Percentiles rank a stretch among this genome's conserved stretches.
phyloP scores from a whole-genome alignment of 306 rosid species.

The Carpinus fangiana region DNA sequence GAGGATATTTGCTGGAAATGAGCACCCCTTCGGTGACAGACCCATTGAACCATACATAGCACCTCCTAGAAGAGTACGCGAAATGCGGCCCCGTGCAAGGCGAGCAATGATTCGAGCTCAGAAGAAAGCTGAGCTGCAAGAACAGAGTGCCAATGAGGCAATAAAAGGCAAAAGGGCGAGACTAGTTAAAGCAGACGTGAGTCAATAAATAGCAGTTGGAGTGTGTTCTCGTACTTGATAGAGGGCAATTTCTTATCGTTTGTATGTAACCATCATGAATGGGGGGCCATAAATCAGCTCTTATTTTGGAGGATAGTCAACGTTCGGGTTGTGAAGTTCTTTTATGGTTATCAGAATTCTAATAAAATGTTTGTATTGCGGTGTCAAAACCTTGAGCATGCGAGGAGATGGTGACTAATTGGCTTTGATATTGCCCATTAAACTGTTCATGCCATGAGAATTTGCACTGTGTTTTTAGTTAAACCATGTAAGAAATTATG shows the following conservation, averaged over 20 bases:
- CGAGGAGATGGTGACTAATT: not conserved
- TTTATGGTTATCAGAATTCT: not conserved
- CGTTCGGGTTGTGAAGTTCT: not conserved
- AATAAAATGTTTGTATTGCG: not conserved
- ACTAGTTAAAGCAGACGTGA: constrained; percentile 43
- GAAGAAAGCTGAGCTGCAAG: constrained; percentile 73
- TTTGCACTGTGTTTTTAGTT: not conserved
- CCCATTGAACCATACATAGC: constrained; percentile 74
- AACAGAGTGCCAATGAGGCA: constrained; percentile 35
- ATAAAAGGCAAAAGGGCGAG: constrained; percentile 47
- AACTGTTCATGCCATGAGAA: not conserved
- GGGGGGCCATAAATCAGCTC: not conserved
- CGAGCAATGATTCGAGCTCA: constrained; percentile 91
- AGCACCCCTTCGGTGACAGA: constrained; percentile 79
- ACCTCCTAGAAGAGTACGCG: constrained; percentile 79
- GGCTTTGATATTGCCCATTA: not conserved
- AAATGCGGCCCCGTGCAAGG: constrained; percentile 80
- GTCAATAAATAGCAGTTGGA: constrained; percentile 34
- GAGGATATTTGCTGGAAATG: constrained; percentile 74
- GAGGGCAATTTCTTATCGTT: not conserved
- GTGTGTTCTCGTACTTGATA: constrained; percentile 9
- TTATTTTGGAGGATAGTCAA: not conserved
- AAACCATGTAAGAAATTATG: too few relatives aligned
- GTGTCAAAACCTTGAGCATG: not conserved
- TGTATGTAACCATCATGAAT: constrained; percentile 3